Conservation (phyloP, 2,329 filamentous ascomycete genomes). For the Scytalidium lignicola region DNA sequence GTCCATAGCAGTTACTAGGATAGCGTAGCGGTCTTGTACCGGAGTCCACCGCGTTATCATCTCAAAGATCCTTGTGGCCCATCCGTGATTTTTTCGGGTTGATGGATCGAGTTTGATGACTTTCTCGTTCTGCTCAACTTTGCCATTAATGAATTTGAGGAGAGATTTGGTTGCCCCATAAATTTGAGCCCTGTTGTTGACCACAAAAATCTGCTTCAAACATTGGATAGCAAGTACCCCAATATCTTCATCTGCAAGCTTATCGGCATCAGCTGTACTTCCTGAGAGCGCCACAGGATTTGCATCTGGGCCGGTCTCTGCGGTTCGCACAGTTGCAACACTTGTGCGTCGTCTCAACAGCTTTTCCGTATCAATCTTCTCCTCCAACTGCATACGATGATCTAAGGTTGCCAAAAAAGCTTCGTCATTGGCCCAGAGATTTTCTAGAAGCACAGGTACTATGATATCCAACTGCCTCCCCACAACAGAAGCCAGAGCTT, state of each 20-base stretch:
- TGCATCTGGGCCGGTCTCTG: constrained; percentile 57
- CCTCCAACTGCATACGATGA: constrained; percentile 60
- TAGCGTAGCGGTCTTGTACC: constrained; percentile 89
- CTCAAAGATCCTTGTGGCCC: constrained; percentile 79
- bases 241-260: constrained; percentile 82
- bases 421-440: constrained; percentile 72
- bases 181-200: constrained; percentile 77
- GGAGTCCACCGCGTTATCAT: constrained; percentile 82
- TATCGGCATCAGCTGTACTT: constrained; percentile 82
- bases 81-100: constrained; percentile 51
- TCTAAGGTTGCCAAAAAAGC: constrained; percentile 65
- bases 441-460: constrained; percentile 80
- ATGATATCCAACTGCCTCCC: constrained; percentile 72
- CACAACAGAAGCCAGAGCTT: constrained; percentile 69
- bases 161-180: constrained; percentile 69
- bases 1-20: constrained; percentile 78
- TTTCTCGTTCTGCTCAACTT: constrained; percentile 45
- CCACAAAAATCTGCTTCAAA: constrained; percentile 78
- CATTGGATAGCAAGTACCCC: constrained; percentile 80
- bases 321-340: constrained; percentile 69
- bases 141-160: constrained; percentile 66
- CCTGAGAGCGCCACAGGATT: constrained; percentile 71
- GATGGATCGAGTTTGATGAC: constrained; percentile 43
- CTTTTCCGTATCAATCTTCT: constrained; percentile 62
- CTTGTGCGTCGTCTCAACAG: constrained; percentile 66